Evolutionary conservation across 2,329 filamentous ascomycete genomes (phyloP), one percentile per base, ranked within the genome.

Genomic region (Thielaviopsis musarum): DNA sequence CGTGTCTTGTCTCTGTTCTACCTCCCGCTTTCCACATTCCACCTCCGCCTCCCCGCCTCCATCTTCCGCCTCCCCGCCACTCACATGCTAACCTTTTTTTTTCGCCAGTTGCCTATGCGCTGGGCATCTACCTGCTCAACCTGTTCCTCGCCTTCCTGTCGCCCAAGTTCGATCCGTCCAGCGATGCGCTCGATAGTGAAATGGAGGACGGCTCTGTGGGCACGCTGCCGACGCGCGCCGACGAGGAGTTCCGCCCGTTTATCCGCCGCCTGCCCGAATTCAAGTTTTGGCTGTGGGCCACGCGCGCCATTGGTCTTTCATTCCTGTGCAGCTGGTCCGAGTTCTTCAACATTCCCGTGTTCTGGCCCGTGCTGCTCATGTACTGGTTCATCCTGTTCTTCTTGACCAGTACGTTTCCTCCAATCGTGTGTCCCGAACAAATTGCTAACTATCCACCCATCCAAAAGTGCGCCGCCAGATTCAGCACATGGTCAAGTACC

Each of bases 401-500:
- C 67, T 75, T 98, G 73, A 98, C 93, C 59, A 98, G 90, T 95
- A 77, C 71, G 89, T 81, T 45, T 22, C 15, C 24, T 13, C 24
- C 7, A 58, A 22, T n/a, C 30, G 19, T 52, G 61, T 57, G 2
- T 22, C 7, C 41, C 24, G 45, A 41, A 28, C 41, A 54, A 26
- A 49, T 13, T 19, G 17, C 53, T 38, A 58, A 59, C 57, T 19
- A 49, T 24, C 6, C 24, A 21, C 45, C 12, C 9, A 41, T 52
- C n/a, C 22, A 30, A 45, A 66, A 95, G 90, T 98, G 93, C 84
- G 93, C 73, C 88, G 93, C 78, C 93, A 98, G 76, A 98, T 98
- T 67, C 93, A 98, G 76, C 93, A 97, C 76, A 98, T 98, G 93
- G 91, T 98, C 80, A 98, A 97, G 78, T 98, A 97, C 77, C 88